These are phyloP conservation scores for Pinus taeda DNA, from an alignment of 75 land plant genomes.

Conservation along the genomic window DNA sequence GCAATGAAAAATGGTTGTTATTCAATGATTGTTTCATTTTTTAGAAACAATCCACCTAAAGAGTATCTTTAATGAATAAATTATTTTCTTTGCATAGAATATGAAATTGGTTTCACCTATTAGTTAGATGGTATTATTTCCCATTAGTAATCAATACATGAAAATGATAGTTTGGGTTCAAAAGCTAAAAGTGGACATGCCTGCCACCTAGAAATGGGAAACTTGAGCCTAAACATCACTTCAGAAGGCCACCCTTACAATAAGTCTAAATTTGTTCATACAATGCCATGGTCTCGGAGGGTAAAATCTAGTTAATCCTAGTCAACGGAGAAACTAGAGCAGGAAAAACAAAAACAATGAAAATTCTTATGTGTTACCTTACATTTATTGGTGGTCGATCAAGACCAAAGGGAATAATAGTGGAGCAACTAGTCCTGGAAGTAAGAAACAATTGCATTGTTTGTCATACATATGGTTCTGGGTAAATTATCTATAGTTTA, in stretches of 20 bases:
- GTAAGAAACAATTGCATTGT: constrained; percentile 21
- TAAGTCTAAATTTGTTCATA: neutral
- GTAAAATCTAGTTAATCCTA: constrained; percentile 70
- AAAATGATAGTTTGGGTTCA: too few species aligned
- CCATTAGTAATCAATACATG: too few species aligned
- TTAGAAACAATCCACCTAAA: neutral
- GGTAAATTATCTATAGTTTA: neutral
- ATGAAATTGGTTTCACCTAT: neutral
- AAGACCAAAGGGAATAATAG: constrained; percentile 71
- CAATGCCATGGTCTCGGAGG: constrained; percentile 80
- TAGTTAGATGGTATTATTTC: neutral
- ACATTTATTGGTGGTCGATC: constrained; percentile 90
- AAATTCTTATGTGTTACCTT: constrained; percentile 80
- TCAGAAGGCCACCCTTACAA: neutral
- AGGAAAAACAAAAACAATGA: constrained; percentile 88
- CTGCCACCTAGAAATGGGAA: neutral
- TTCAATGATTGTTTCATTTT: neutral
- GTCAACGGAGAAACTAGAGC: constrained; percentile 93
- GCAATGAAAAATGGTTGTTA: constrained; percentile 65
- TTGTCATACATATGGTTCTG: neutral
- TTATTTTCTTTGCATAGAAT: neutral
- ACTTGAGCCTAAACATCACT: neutral
- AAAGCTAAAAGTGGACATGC: too few species aligned
- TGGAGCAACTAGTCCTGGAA: constrained; percentile 89
- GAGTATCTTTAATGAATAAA: neutral